phyloP scores from a whole-genome alignment of 2,329 filamentous ascomycete species.

The Ophiostoma populinum region DNA sequence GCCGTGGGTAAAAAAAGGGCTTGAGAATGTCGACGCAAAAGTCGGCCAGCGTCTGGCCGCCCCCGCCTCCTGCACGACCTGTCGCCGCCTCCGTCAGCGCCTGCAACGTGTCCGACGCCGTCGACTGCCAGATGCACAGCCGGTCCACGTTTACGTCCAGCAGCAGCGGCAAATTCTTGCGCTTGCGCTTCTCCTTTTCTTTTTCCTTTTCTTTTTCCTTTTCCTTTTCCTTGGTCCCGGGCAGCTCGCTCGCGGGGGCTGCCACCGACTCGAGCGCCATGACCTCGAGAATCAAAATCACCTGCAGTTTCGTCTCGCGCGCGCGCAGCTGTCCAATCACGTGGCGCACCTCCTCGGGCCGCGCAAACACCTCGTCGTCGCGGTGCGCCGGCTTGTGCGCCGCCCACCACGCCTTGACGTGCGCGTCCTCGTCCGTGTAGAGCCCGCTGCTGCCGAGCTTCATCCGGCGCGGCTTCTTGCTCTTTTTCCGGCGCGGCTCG shows the following conservation, averaged over 20 bases:
- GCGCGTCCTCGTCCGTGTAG: conserved; percentile 47
- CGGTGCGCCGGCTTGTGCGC: conserved; percentile 31
- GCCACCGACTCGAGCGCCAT: conserved; percentile 45
- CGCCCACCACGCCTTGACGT: conserved; percentile 56
- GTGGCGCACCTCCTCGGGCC: conserved; percentile 38
- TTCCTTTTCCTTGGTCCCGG: conserved; percentile 12
- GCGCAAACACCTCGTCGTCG: conserved; percentile 29
- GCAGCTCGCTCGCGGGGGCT: conserved; percentile 13
- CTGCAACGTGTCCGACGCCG: conserved; percentile 41
- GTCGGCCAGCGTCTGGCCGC: conserved; percentile 52
- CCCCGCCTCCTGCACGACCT: no score
- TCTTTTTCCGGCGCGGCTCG: conserved; percentile 18
- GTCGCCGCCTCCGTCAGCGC: conserved; percentile 28
- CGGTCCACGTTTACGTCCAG: conserved; percentile 62
- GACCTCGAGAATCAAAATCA: conserved; percentile 64
- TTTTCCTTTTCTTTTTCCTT: conserved; percentile 29
- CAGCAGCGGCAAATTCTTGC: conserved; percentile 46
- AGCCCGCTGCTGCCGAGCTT: conserved; percentile 52
- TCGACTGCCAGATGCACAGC: conserved; percentile 70
- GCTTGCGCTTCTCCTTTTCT: conserved; percentile 39
- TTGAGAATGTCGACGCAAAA: conserved; percentile 70
- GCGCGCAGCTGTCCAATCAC: conserved; percentile 50
- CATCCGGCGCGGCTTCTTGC: conserved; percentile 42
- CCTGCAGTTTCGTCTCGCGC: conserved; percentile 63
- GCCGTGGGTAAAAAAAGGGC: conserved; percentile 61